Conservation (phyloP, 1,284 basidiomycete species). For the Erythrobasidium hasegawianum region DNA sequence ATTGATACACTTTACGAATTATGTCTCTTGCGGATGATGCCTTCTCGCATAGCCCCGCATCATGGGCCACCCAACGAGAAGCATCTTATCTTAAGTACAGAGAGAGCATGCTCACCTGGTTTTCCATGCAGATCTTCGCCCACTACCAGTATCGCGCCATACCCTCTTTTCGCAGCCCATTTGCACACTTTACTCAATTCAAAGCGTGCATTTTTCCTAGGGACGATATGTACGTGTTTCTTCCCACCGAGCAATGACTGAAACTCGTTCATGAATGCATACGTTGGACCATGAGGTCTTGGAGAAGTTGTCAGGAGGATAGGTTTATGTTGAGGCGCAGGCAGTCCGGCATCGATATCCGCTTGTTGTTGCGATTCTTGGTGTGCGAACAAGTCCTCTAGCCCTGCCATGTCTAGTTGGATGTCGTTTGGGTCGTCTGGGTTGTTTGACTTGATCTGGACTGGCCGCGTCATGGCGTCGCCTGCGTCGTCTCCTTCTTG, state of each 20-base stretch:
- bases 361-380: slow-evolving; percentile 45
- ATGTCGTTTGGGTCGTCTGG: slow-evolving; percentile 40
- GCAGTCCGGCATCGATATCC: slow-evolving; percentile 34
- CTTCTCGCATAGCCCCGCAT: no score
- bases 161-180: slow-evolving; percentile 87
- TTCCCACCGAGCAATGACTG: slow-evolving; percentile 83
- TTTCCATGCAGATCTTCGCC: slow-evolving; percentile 76
- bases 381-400: slow-evolving; percentile 46
- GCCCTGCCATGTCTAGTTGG: slow-evolving; percentile 42
- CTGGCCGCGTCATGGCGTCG: slow-evolving; percentile 43
- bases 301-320: slow-evolving; percentile 85
- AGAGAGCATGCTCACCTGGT: slow-evolving; percentile 64
- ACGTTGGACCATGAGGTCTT: slow-evolving; percentile 77
- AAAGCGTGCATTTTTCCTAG: slow-evolving; percentile 84
- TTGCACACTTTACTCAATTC: slow-evolving; percentile 88
- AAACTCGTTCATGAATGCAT: slow-evolving; percentile 85
- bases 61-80: no score
- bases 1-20: no score
- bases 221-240: slow-evolving; percentile 71
- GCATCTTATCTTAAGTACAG: slow-evolving; percentile 1
- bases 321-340: slow-evolving; percentile 56
- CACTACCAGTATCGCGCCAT: slow-evolving; percentile 82
- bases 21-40: no score
- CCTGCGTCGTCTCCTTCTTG: slow-evolving; percentile 4
- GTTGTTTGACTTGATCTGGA: slow-evolving; percentile 40